Evolutionary conservation across 2,329 filamentous ascomycete genomes (phyloP), one percentile per base, ranked within the genome.

Genomic region (Epicoccum sorghinum): DNA sequence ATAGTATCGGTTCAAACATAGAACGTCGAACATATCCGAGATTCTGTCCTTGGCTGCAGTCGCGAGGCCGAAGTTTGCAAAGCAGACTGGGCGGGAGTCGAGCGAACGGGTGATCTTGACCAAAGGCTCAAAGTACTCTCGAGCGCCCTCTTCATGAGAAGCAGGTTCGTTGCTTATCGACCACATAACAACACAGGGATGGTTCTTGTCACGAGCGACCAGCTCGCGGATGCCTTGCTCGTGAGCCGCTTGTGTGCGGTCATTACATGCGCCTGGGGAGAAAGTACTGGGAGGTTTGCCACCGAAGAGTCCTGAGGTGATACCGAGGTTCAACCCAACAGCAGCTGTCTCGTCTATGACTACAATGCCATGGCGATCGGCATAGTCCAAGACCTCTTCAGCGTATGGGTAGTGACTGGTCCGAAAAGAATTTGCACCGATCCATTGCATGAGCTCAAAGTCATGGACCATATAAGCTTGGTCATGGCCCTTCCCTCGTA

Each of bases 271-370:
- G 24, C 29, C 38, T 41, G 38, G 24, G 8, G 38, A 22, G 24
- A 41, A 41, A 2, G 38, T 41, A 23, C 23, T 27, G 23, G 38
- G 38, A 8, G 38, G 38, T 13, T 41, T 41, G 13, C 38, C 38
- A 13, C 38, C 38, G 12, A 41, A 41, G 7, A 41, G 38, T 9
- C 39, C 39, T n/a, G 39, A 42, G n/a, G 39, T 30, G n/a, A 42
- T 30, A 7, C 39, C 39, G 6, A 42, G 39, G 10, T 42, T 42
- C 39, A 42, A 22, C 8, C 39, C 39, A 30, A 42, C 39, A 12
- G 39, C 39, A 22, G 39, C 39, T 18, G 39, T 42, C 13, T 42
- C 39, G n/a, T 42, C 39, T 13, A 42, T 42, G n/a, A 42, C n/a
- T 3, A 42, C 25, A n/a, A 42, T 12, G 4, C 39, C 39, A 22